Base-by-base conservation (phyloP, 1,284 basidiomycete species). In the Puccinia novopanici region DNA sequence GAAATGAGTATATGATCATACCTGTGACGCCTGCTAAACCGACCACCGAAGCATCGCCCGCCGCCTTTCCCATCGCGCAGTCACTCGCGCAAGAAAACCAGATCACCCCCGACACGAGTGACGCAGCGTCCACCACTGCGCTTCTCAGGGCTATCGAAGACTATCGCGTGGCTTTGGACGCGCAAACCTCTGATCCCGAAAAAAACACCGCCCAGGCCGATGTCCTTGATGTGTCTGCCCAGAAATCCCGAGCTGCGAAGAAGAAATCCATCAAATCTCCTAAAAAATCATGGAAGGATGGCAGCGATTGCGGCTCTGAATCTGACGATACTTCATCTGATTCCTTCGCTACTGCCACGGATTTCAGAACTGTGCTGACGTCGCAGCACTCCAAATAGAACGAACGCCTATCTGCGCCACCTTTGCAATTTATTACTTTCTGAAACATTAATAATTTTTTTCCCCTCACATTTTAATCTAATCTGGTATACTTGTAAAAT, bases 171-270 rank as follows among this genome's bases (percentile, higher is more conserved):
- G 42, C 40, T 22, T 40, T 67, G 12, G 42, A 40, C 63, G 42
- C 45, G 6, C 63, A 67, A 48, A n/a, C 22, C 22, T 42, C 63
- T 48, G 42, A 45, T 40, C 40, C 61, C 19, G 37, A 63, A 12
- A 40, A 19, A 13, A 40, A 24, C 24, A 42, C 61, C 61, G 40
- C 24, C 42, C 15, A 67, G 27, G 63, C 63, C 3, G 61, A 65
- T 65, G 13, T n/a, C n/a, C 37, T 37, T 19, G 5, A 22, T 67
- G 15, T 48, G 2, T 27, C 63, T 15, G 22, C 15, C 63, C 40
- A 67, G 24, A 67, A 45, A 67, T 67, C 42, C 6, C 63, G 63
- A 67, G 42, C 24, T 67, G 45, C 63, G n/a, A 67, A 67, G 27
- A 27, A 67, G 5, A 67, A 67, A 2, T 67, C 63, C 19, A 45